phyloP scores from a whole-genome alignment of 768 basidiomycete genomes.

The Leccinum boreale region DNA sequence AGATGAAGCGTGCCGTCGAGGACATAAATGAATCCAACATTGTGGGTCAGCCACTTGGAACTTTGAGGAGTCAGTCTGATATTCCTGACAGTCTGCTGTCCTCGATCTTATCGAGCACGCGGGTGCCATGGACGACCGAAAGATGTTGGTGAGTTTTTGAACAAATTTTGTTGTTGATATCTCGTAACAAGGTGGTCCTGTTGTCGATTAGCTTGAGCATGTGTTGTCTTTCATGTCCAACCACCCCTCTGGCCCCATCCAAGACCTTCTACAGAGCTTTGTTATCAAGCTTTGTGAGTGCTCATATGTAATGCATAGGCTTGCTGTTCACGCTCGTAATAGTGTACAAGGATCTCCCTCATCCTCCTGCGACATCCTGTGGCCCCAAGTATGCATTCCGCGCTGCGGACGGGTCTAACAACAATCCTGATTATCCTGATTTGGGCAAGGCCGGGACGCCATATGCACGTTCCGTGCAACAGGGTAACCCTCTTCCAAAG shows the following conservation, averaged over 20 bases:
- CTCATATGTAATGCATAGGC: neutral
- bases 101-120: slow-evolving; percentile 60
- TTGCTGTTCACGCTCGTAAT: neutral
- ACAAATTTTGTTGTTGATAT: neutral
- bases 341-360: slow-evolving; percentile 83
- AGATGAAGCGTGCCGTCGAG: slow-evolving; percentile 32
- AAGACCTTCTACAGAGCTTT: slow-evolving; percentile 38
- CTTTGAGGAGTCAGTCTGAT: neutral
- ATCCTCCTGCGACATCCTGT: slow-evolving; percentile 71
- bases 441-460: slow-evolving; percentile 78
- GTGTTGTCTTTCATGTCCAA: slow-evolving; percentile 59
- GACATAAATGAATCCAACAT: slow-evolving; percentile 29
- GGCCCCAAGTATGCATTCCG: slow-evolving; percentile 65
- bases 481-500: slow-evolving; percentile 56
- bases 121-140: slow-evolving; percentile 71
- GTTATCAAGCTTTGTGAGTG: slow-evolving; percentile 55
- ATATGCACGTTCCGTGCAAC: slow-evolving; percentile 82
- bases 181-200: neutral
- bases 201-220: slow-evolving; percentile 59
- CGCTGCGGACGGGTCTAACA: slow-evolving; percentile 71
- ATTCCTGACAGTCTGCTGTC: slow-evolving; percentile 45
- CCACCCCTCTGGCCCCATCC: slow-evolving; percentile 45
- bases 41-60: slow-evolving; percentile 7
- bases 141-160: slow-evolving; percentile 57
- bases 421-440: slow-evolving; percentile 67